Conservation (phyloP, 352 stramenopile species). For the Globisporangium rhizosaccharum region DNA sequence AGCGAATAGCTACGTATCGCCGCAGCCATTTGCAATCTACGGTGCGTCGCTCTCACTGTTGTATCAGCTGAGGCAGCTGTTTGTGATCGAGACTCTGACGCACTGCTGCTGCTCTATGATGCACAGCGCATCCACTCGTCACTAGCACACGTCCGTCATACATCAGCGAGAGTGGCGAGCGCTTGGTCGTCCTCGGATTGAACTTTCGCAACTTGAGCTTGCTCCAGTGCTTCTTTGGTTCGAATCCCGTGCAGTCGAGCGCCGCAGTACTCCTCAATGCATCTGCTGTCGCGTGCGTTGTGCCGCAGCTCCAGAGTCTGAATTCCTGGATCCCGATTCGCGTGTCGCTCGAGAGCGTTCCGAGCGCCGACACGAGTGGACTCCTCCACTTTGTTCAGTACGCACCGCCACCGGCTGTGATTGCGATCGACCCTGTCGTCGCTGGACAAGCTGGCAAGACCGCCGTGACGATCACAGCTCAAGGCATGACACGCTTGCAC, state of each 20-base stretch:
- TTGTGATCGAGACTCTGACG: background rate
- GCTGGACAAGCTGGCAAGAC: conserved; percentile 17
- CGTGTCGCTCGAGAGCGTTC: conserved; percentile 16
- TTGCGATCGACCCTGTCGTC: conserved; percentile 12
- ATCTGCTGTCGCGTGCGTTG: conserved; percentile 22
- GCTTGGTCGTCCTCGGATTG: conserved; percentile 22
- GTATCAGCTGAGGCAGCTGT: too few species aligned
- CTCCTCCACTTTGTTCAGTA: background rate
- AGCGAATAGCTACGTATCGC: conserved; percentile 7
- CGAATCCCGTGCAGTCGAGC: conserved; percentile 6
- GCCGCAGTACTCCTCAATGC: conserved; percentile 19
- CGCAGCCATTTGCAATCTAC: conserved; percentile 2
- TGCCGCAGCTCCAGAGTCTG: conserved; percentile 19
- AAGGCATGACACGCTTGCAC: conserved; percentile 9
- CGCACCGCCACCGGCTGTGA: conserved; percentile 3
- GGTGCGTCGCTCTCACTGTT: background rate
- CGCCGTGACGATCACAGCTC: conserved; percentile 15
- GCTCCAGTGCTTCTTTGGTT: conserved; percentile 27
- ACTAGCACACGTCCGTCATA: conserved; percentile 18
- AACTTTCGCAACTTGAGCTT: conserved; percentile 24
- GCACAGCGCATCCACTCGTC: conserved; percentile 23
- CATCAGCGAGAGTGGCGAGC: conserved; percentile 21
- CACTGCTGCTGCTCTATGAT: background rate
- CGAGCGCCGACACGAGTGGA: background rate
- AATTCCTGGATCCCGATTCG: conserved; percentile 24